Conservation (phyloP, 108 stramenopile genomes). For the Pseudonitzschia pungens region DNA sequence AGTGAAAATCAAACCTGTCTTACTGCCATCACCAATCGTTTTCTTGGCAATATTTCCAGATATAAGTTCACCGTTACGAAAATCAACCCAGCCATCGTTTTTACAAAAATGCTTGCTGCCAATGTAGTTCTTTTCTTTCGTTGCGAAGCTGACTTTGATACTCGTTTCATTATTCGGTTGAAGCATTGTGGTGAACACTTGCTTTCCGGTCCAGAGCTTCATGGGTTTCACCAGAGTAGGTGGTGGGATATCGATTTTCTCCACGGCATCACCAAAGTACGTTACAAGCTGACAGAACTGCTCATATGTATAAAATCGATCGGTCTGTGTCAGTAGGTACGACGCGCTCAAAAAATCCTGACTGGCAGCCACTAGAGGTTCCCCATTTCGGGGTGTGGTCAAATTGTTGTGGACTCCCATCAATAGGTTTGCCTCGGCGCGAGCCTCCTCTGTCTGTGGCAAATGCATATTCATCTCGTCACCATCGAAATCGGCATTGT, state of each 20-base stretch:
- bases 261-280: constrained; percentile 91
- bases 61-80: constrained; percentile 91
- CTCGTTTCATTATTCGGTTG: constrained; percentile 75
- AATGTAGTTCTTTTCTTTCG: constrained; percentile 92
- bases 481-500: constrained; percentile 99
- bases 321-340: constrained; percentile 92
- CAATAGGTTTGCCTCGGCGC: constrained; percentile 91
- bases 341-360: constrained; percentile 97
- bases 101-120: constrained; percentile 84
- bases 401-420: constrained; percentile 97
- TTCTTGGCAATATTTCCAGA: constrained; percentile 95
- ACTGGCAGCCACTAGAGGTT: constrained; percentile 95
- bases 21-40: constrained; percentile 94
- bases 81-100: constrained; percentile 95
- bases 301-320: constrained; percentile 91
- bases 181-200: constrained; percentile 84
- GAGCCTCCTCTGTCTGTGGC: constrained; percentile 99
- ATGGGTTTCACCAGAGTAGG: constrained; percentile 94
- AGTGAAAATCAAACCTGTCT: constrained; percentile 93
- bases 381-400: constrained; percentile 96
- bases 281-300: constrained; percentile 86
- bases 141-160: constrained; percentile 88
- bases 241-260: constrained; percentile 88
- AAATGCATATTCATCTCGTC: constrained; percentile 99
- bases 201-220: constrained; percentile 97